Percentiles rank a stretch among this genome's conserved stretches.
Evolutionary conservation across 192 early-diverging fungal genomes (phyloP).

Genomic region (Backusella macrospora): DNA sequence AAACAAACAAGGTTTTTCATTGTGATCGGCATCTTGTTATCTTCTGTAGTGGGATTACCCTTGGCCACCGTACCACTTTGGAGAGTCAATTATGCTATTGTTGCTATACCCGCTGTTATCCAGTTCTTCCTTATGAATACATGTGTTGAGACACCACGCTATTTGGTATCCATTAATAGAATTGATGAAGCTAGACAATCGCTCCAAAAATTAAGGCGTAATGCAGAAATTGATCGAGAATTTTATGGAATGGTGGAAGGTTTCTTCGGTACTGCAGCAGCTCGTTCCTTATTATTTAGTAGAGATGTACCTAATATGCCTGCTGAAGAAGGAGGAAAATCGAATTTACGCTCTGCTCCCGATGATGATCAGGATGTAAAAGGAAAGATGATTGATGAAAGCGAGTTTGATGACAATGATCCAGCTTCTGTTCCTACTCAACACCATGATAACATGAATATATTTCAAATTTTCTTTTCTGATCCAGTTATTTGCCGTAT

Average conservation of each 20-base stretch:
- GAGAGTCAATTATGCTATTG: conserved; percentile 71
- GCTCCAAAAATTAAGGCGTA: conserved; percentile 57
- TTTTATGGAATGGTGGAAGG: conserved; percentile 62
- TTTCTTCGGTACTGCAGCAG: conserved; percentile 18
- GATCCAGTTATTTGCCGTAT: conserved; percentile 59
- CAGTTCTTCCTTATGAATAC: conserved; percentile 64
- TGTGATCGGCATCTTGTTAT: conserved; percentile 76
- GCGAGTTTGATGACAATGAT: background rate
- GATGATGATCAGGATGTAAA: background rate
- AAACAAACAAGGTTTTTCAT: conserved; percentile 53
- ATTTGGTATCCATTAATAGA: conserved; percentile 65
- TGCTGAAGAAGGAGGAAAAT: background rate
- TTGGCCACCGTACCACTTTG: conserved; percentile 64
- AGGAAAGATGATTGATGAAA: background rate
- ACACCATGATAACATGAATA: conserved; percentile 24
- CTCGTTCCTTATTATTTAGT: background rate
- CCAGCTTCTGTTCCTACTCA: background rate
- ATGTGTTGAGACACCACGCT: conserved; percentile 79
- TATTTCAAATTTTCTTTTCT: conserved; percentile 53
- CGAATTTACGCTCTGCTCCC: background rate
- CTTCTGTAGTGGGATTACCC: conserved; percentile 65
- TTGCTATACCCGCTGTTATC: conserved; percentile 58
- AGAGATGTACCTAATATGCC: background rate
- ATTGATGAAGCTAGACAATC: conserved; percentile 60
- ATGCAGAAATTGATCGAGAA: conserved; percentile 59